A percentile compares a stretch with the other conserved stretches of the same genome.
Conservation (phyloP, 768 basidiomycete species). For the Agrocybe praecox region DNA sequence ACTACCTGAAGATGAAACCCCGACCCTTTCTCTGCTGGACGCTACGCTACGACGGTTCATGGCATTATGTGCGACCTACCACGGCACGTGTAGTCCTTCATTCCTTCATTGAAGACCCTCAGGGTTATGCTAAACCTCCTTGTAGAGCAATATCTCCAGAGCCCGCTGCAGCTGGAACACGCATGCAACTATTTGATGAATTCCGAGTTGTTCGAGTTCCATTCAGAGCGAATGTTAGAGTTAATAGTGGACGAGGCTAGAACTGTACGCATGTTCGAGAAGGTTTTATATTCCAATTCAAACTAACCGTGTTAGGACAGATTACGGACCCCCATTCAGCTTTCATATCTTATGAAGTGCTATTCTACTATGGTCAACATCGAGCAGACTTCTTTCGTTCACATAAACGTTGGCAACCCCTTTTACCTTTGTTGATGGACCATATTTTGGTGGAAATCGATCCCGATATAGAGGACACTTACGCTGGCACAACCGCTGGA, state of each 20-base stretch:
- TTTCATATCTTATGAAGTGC: slow-evolving; percentile 75
- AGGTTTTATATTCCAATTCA: slow-evolving; percentile 4
- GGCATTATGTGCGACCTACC: slow-evolving; percentile 81
- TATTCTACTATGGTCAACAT: slow-evolving; percentile 76
- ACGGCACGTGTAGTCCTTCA: slow-evolving; percentile 55
- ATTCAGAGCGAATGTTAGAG: slow-evolving; percentile 91
- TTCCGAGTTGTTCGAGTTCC: slow-evolving; percentile 88
- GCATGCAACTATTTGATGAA: slow-evolving; percentile 76
- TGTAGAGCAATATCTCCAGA: slow-evolving; percentile 81
- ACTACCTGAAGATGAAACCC: slow-evolving; percentile 60
- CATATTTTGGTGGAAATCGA: slow-evolving; percentile 84
- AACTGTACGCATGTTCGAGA: slow-evolving; percentile 48
- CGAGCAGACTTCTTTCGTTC: slow-evolving; percentile 73
- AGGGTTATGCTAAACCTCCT: slow-evolving; percentile 10
- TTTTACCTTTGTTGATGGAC: slow-evolving; percentile 85
- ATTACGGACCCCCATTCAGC: slow-evolving; percentile 86
- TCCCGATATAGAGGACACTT: slow-evolving; percentile 66
- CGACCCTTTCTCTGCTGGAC: slow-evolving; percentile 77
- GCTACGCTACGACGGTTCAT: slow-evolving; percentile 76
- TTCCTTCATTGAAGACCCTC: not conserved
- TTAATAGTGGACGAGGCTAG: slow-evolving; percentile 70
- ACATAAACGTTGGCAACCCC: slow-evolving; percentile 80
- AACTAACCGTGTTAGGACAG: slow-evolving; percentile 34
- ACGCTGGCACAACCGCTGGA: slow-evolving; percentile 45
- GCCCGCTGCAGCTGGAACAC: slow-evolving; percentile 81